These are phyloP conservation scores for Yarrowia keelungensis DNA, from an alignment of 805 yeast species.

Conservation along the genomic window DNA sequence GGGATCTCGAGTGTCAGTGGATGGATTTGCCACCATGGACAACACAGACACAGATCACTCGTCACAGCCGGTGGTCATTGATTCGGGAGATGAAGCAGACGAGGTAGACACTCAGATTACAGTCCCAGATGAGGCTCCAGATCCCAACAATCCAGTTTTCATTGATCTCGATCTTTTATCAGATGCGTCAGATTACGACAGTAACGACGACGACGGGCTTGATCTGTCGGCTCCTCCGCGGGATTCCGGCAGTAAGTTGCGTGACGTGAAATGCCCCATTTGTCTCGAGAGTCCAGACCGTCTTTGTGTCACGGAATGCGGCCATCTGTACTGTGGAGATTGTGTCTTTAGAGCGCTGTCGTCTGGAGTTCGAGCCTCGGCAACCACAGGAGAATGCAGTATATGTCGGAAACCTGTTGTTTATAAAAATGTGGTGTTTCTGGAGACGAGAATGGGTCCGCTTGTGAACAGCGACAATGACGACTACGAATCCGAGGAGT, in stretches of 20 bases:
- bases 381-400: conserved; percentile 48
- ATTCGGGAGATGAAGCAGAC: conserved; percentile 39
- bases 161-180: conserved; percentile 6
- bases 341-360: conserved; percentile 50
- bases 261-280: conserved; percentile 48
- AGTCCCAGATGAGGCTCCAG: not conserved
- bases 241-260: conserved; percentile 24
- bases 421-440: conserved; percentile 45
- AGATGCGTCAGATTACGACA: conserved; percentile 19
- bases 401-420: conserved; percentile 49
- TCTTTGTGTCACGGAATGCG: conserved; percentile 50
- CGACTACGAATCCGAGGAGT: conserved; percentile 4
- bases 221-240: conserved; percentile 25
- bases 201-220: conserved; percentile 18
- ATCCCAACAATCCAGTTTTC: not conserved
- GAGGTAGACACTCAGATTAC: conserved; percentile 25
- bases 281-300: conserved; percentile 50
- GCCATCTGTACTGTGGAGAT: conserved; percentile 51
- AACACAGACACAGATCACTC: conserved; percentile 24
- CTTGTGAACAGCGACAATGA: not conserved
- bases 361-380: conserved; percentile 45
- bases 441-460: conserved; percentile 42
- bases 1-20: too few species aligned
- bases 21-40: not conserved
- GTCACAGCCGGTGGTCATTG: conserved; percentile 6